These are phyloP conservation scores for Rhynchosporium secalis DNA, from an alignment of 2,329 filamentous ascomycete genomes.

Conservation along the genomic window DNA sequence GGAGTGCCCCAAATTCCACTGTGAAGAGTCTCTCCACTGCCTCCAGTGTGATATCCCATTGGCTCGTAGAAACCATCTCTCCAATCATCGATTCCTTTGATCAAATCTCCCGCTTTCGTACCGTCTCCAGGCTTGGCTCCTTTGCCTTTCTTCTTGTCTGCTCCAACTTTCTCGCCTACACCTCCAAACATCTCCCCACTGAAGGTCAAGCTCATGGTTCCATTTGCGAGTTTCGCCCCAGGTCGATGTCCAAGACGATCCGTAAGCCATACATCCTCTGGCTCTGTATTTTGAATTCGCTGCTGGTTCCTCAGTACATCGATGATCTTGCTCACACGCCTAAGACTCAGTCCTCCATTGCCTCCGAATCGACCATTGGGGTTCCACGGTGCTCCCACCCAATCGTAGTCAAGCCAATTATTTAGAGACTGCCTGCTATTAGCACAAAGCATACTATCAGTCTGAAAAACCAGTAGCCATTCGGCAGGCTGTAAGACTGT, in stretches of 20 bases:
- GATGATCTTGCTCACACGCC: constrained; percentile 54
- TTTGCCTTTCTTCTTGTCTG: constrained; percentile 30
- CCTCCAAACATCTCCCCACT: constrained; percentile 51
- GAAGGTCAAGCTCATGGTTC: constrained; percentile 50
- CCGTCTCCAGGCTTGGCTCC: constrained; percentile 27
- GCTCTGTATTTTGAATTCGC: constrained; percentile 46
- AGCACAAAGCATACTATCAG: constrained; percentile 57
- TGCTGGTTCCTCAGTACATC: constrained; percentile 52
- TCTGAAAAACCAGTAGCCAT: constrained; percentile 57
- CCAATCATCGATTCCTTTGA: constrained; percentile 51
- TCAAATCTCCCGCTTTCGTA: constrained; percentile 33
- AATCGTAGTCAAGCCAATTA: constrained; percentile 40
- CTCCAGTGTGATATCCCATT: constrained; percentile 59
- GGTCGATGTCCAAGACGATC: constrained; percentile 53
- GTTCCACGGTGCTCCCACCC: constrained; percentile 41
- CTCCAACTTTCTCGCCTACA: constrained; percentile 33
- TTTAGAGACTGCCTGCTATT: constrained; percentile 47
- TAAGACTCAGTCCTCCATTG: constrained; percentile 45
- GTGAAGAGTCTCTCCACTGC: constrained; percentile 49
- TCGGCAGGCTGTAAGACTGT: constrained; percentile 50
- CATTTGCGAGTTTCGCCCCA: constrained; percentile 52
- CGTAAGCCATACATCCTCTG: constrained; percentile 59
- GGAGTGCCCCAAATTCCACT: constrained; percentile 51
- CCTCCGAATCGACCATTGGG: constrained; percentile 38
- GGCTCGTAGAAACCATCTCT: constrained; percentile 55